These are phyloP conservation scores for Lepiota brunneoincarnata DNA, from an alignment of 768 basidiomycete genomes.

Conservation along the genomic window DNA sequence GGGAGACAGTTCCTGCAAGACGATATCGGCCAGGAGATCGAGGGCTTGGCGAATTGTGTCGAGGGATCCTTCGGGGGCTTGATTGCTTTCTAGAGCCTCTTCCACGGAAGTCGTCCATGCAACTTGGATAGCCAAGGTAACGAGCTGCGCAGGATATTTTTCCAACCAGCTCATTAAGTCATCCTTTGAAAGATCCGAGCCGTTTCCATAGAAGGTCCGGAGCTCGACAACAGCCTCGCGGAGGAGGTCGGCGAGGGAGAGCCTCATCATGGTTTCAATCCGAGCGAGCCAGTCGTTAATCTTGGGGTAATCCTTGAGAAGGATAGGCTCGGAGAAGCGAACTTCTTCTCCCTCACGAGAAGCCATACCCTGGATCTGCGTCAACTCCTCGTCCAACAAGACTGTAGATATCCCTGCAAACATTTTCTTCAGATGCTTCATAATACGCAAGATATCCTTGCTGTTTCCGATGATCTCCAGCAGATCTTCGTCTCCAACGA, in stretches of 20 bases:
- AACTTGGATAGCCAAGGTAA: conserved; percentile 93
- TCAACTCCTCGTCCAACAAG: conserved; percentile 80
- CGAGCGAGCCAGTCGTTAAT: conserved; percentile 98
- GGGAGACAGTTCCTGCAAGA: conserved; percentile 82
- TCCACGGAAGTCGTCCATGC: conserved; percentile 92
- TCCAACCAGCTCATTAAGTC: conserved; percentile 89
- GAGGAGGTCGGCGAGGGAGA: conserved; percentile 82
- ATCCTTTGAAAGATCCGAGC: conserved; percentile 54
- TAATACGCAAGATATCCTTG: conserved; percentile 95
- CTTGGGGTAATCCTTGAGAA: conserved; percentile 91
- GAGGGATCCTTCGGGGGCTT: conserved; percentile 62
- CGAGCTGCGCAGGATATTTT: conserved; percentile 92
- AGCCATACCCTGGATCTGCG: conserved; percentile 89
- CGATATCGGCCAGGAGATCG: conserved; percentile 95
- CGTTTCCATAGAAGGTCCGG: conserved; percentile 73
- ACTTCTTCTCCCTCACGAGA: conserved; percentile 97
- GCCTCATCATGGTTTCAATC: conserved; percentile 89
- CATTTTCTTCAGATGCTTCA: conserved; percentile 99
- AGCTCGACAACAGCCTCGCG: conserved; percentile 79
- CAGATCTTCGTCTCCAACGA: conserved; percentile 97
- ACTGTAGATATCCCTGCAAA: conserved; percentile 96
- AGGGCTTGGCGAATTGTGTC: conserved; percentile 78
- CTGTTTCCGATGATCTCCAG: conserved; percentile 99
- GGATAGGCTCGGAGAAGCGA: conserved; percentile 74
- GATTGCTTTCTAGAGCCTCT: conserved; percentile 51